Conservation (phyloP, 768 basidiomycete genomes). For the Termitomyces heimii region DNA sequence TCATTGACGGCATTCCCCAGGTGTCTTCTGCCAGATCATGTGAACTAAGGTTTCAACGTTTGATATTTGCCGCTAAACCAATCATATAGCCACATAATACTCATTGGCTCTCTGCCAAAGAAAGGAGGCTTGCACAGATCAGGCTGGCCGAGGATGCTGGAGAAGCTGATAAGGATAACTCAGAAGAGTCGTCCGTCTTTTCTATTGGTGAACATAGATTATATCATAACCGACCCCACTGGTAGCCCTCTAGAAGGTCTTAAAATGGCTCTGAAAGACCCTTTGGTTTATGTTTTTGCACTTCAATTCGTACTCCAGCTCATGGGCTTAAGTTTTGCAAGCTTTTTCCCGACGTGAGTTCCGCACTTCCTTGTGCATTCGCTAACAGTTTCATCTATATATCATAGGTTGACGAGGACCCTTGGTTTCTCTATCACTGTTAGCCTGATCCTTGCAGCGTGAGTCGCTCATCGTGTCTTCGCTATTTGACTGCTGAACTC, state of each 20-base stretch:
- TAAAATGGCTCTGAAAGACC: conserved; percentile 47
- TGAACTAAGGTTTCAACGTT: conserved; percentile 18
- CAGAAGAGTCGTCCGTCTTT: conserved; percentile 45
- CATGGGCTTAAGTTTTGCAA: conserved; percentile 50
- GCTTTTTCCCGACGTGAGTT: conserved; percentile 49
- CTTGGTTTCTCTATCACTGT: conserved; percentile 55
- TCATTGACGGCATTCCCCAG: conserved; percentile 22
- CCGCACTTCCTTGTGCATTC: background rate
- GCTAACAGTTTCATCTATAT: background rate
- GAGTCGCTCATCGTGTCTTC: conserved; percentile 13
- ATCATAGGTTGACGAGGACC: conserved; percentile 43
- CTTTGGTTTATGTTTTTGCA: conserved; percentile 48
- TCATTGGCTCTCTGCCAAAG: conserved; percentile 44
- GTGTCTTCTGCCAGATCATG: conserved; percentile 54
- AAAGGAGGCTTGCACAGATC: conserved; percentile 52
- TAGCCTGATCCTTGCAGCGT: conserved; percentile 56
- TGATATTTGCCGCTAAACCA: background rate
- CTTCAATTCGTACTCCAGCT: conserved; percentile 42
- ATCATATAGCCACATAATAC: conserved; percentile 51
- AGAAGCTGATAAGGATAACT: conserved; percentile 56
- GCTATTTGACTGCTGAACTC: background rate
- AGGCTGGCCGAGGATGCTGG: conserved; percentile 64
- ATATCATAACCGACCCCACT: background rate
- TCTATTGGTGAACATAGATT: background rate
- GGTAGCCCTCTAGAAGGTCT: conserved; percentile 44